Percentiles rank a stretch among this genome's conserved stretches.
Evolutionary conservation across 2,329 filamentous ascomycete species (phyloP).

Genomic region (Diaporthe capsici): DNA sequence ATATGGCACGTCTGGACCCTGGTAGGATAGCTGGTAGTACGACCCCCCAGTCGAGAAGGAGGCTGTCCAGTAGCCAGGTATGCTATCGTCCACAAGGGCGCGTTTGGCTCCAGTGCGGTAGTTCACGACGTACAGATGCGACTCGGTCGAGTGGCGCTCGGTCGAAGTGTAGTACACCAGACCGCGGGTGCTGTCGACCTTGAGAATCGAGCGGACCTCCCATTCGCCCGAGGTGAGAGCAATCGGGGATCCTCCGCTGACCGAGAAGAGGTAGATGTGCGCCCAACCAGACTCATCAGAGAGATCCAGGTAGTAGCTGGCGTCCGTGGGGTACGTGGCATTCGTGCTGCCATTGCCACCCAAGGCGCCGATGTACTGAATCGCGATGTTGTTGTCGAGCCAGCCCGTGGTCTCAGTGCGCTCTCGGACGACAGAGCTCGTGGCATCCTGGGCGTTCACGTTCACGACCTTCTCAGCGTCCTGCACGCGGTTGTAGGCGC

Average conservation of each 20-base stretch:
- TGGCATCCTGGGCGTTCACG: constrained; percentile 65
- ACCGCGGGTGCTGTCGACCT: constrained; percentile 69
- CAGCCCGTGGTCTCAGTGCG: constrained; percentile 72
- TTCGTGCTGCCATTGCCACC: constrained; percentile 2
- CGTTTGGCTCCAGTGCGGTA: constrained; percentile 67
- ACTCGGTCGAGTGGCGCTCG: constrained; percentile 75
- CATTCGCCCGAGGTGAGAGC: constrained; percentile 74
- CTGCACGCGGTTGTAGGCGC: constrained; percentile 78
- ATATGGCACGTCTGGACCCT: constrained; percentile 77
- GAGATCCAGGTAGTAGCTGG: constrained; percentile 73
- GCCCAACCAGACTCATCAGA: constrained; percentile 76
- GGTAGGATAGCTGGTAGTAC: constrained; percentile 77
- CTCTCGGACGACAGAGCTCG: constrained; percentile 65
- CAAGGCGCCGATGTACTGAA: constrained; percentile 67
- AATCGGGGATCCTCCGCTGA: constrained; percentile 67
- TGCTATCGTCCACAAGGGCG: constrained; percentile 72
- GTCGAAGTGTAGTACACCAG: constrained; percentile 77
- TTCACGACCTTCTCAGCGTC: constrained; percentile 74
- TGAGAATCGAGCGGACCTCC: constrained; percentile 73
- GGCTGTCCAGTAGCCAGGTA: constrained; percentile 72
- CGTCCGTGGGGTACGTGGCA: background rate
- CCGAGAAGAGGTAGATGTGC: constrained; percentile 75
- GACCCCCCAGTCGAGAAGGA: constrained; percentile 74
- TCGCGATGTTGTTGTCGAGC: constrained; percentile 72
- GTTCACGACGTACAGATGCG: constrained; percentile 77